These are phyloP conservation scores for Cordia subcordata DNA, from an alignment of 257 asterid genomes.

Conservation along the genomic window DNA sequence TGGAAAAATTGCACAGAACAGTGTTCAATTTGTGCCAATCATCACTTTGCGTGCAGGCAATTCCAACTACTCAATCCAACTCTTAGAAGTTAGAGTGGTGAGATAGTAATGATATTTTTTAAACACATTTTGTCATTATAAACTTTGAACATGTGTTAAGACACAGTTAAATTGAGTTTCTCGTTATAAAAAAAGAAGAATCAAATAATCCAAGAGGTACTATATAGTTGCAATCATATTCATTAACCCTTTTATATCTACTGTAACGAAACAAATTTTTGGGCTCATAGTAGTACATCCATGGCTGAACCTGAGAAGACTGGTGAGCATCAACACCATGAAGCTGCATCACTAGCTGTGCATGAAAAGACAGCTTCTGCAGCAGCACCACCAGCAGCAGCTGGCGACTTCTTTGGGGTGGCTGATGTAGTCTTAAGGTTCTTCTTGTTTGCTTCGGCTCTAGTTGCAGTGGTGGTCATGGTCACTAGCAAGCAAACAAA, in stretches of 20 bases:
- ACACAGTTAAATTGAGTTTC: too few species aligned
- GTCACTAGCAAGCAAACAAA: constrained; percentile 55
- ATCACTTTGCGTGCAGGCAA: too few species aligned
- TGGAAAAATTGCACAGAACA: too few species aligned
- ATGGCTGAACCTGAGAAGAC: constrained; percentile 11
- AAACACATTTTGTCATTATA: too few species aligned
- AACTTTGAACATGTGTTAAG: too few species aligned
- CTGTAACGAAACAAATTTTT: too few species aligned
- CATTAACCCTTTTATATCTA: too few species aligned
- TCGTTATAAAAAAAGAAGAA: too few species aligned
- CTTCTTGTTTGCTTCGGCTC: constrained; percentile 44
- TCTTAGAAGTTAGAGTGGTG: too few species aligned
- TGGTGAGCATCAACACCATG: background rate
- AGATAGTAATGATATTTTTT: too few species aligned
- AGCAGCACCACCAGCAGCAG: background rate
- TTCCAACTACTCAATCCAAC: too few species aligned
- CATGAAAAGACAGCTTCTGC: constrained; percentile 12
- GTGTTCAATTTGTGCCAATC: too few species aligned
- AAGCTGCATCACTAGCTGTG: background rate
- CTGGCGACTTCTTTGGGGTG: constrained; percentile 19
- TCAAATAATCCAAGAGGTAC: background rate
- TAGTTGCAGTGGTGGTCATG: constrained; percentile 58
- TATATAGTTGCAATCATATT: background rate
- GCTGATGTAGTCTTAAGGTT: constrained; percentile 57
- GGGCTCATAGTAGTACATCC: background rate